Evolutionary conservation across 1,284 basidiomycete species (phyloP), one percentile per base, ranked within the genome.

Genomic region (Boletus mariae): DNA sequence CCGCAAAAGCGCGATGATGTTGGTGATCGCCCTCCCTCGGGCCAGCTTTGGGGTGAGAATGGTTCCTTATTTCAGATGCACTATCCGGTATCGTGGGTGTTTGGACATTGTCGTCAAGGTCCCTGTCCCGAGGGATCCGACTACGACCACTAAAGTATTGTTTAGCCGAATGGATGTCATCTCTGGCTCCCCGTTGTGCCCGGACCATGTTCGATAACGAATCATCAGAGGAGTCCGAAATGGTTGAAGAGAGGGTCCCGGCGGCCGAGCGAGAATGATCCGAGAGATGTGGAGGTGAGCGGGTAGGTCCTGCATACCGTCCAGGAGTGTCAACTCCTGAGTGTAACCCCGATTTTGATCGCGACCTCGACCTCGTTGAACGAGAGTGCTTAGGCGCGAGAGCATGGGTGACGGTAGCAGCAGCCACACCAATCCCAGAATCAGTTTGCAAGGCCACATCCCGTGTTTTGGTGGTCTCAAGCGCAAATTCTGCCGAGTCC

Each of bases 301-400:
- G 80, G 45, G 79, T 74, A 2, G 80, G 79, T n/a, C 78, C 79
- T n/a, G 78, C 82, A 67, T 84, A 94, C 40, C 91, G 81, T 65
- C 82, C 83, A 0, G 91, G 91, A 7, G 88, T 85, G 60, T 89
- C 83, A 28, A 93, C 81, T 35, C 91, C 87, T 28, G 84, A 87
- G 41, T 66, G 73, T 38, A 73, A 51, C 31, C 75, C 75, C 5
- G 64, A 69, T 41, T 73, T 70, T 41, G 77, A 77, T 48, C 73
- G 72, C 49, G 78, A 75, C 48, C 74, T 66, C 34, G 80, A 77
- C 58, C 70, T 71, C 28, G 71, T 68, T 55, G 69, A 72, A 28
- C 65, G 61, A 40, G 69, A 51, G 49, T 63, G 67, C 48, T 64
- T 68, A 52, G 70, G 71, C 49, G 70, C 52, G 10, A 64, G 54